Base-by-base conservation (phyloP, 2,329 filamentous ascomycete species). In the Harringtonia aguacate region DNA sequence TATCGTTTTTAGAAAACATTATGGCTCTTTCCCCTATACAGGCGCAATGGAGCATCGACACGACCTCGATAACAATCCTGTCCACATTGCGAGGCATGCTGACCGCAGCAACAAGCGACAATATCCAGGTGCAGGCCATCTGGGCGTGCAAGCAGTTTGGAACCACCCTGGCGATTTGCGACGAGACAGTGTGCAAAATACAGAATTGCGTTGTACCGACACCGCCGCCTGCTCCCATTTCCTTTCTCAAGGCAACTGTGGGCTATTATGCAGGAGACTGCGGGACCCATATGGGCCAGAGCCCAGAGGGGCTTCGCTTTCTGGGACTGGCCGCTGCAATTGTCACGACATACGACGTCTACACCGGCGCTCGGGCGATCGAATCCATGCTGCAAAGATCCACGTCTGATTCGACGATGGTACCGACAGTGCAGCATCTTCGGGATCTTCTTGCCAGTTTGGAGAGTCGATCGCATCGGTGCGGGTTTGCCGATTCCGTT, bases 91-190 rank as follows among this genome's bases (percentile, higher is more conserved):
- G 37, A 34, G 53, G 52, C 27, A 24, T 50, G 8, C 13, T 53
- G 12, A 34, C 45, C 22, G 53, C 55, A 13, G 51, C 49, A 17
- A 56, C 50, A 10, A 55, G 46, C 43, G 52, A 55, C 38, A 52
- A 53, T 46, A 45, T 55, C 28, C 47, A 53, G 21, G 33, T 45
- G 2, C 22, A 53, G 8, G 53, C 53, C 15, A 39, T 58, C n/a
- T n/a, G 50, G 7, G 51, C 53, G 14, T 57, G 55, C 38, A 48
- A 56, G 39, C 37, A 33, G 24, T 56, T 56, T 45, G 55, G 56
- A 7, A 47, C 41, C 14, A 55, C 50, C 9, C 33, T 58, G 6
- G 46, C 55, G 14, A 53, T 58, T 28, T 43, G 39, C 39, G 45
- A 33, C 4, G 50, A 54, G 35, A 51, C 51, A 8, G 43, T 48